These are phyloP conservation scores for Cicer cuneatum DNA, from an alignment of 306 rosid species.

Conservation along the genomic window DNA sequence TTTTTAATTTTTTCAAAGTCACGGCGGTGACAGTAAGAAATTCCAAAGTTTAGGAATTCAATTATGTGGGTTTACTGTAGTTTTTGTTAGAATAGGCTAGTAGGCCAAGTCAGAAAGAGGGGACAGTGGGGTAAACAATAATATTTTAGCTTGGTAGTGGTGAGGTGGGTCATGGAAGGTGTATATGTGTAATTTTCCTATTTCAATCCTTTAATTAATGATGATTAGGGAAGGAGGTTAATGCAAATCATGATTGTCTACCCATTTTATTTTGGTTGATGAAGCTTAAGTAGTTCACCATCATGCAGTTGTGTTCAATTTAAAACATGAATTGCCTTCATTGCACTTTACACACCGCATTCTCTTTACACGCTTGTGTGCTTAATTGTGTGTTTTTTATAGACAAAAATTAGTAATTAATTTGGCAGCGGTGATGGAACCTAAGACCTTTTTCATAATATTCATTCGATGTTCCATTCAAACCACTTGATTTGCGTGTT, in stretches of 20 bases:
- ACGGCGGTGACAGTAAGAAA: background rate
- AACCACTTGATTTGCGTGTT: too few species aligned
- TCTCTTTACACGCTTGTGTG: too few species aligned
- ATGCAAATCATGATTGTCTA: conserved; percentile 69
- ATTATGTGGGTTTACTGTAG: conserved; percentile 43
- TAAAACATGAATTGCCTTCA: conserved; percentile 5
- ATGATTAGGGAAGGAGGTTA: conserved; percentile 52
- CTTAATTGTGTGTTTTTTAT: too few species aligned
- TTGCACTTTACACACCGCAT: background rate
- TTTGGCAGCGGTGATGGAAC: too few species aligned
- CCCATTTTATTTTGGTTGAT: conserved; percentile 46
- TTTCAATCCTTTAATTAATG: conserved; percentile 60
- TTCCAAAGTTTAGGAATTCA: background rate
- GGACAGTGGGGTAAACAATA: conserved; percentile 59
- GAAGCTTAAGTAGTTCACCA: conserved; percentile 30
- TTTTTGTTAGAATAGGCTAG: conserved; percentile 54
- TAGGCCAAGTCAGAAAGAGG: conserved; percentile 44
- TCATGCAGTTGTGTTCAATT: conserved; percentile 29
- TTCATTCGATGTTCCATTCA: too few species aligned
- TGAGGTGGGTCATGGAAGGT: conserved; percentile 66
- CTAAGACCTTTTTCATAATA: too few species aligned
- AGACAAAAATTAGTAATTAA: too few species aligned
- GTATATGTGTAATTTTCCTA: conserved; percentile 66
- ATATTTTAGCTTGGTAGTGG: conserved; percentile 57
- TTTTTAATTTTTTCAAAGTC: background rate